Evolutionary conservation across 768 basidiomycete species (phyloP).

Genomic region (Leccinum variicolor): DNA sequence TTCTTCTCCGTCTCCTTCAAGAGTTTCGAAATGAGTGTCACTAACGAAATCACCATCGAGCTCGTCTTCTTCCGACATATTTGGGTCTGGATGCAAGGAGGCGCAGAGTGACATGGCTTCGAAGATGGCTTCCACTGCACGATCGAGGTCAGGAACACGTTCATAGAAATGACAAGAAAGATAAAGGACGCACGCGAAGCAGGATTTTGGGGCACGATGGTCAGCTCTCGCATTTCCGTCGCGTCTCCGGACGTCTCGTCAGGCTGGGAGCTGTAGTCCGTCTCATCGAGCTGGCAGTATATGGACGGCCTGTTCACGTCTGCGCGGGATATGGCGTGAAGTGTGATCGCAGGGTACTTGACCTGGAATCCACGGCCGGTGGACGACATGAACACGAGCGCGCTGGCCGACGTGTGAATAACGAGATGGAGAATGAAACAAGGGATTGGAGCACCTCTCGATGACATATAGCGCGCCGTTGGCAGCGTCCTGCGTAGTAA

Average conservation of each 20-base stretch:
- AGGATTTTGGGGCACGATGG: slow-evolving; percentile 61
- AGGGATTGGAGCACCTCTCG: slow-evolving; percentile 59
- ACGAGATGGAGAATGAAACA: slow-evolving; percentile 3
- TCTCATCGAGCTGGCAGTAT: slow-evolving; percentile 93
- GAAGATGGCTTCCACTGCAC: slow-evolving; percentile 77
- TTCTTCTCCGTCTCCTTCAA: slow-evolving; percentile 55
- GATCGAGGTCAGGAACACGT: not conserved
- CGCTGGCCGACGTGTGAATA: slow-evolving; percentile 39
- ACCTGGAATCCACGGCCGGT: slow-evolving; percentile 77
- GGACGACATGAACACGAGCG: slow-evolving; percentile 71
- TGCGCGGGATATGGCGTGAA: slow-evolving; percentile 87
- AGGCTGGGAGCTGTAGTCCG: slow-evolving; percentile 33
- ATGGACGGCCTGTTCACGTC: slow-evolving; percentile 59
- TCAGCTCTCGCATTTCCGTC: slow-evolving; percentile 74
- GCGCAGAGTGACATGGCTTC: slow-evolving; percentile 85
- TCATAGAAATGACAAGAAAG: not conserved
- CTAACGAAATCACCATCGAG: slow-evolving; percentile 57
- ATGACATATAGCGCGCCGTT: slow-evolving; percentile 79
- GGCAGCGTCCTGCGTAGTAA: slow-evolving; percentile 47
- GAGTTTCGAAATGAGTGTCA: slow-evolving; percentile 43
- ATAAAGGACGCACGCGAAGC: slow-evolving; percentile 54
- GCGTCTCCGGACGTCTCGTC: slow-evolving; percentile 33
- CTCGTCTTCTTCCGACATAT: slow-evolving; percentile 40
- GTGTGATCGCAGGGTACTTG: slow-evolving; percentile 84
- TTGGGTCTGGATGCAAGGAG: slow-evolving; percentile 75